Evolutionary conservation across 75 land plant species (phyloP), one percentile per base, ranked within the genome.

Genomic region (Selaginella moellendorffii): DNA sequence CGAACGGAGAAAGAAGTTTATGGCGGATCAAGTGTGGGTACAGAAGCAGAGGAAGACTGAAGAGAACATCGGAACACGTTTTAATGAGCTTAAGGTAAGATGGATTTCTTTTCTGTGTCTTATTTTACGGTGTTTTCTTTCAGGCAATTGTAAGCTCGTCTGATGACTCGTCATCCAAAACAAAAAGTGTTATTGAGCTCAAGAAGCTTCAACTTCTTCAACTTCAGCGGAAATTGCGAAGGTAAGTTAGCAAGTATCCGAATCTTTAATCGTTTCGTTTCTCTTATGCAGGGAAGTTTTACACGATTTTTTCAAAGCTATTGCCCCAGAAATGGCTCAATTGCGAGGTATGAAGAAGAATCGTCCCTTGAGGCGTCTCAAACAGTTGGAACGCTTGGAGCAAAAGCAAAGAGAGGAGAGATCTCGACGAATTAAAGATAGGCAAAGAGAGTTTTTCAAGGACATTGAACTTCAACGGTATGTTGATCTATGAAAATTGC

Each of bases 171-270:
- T 81, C 91, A 42, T 79, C 84, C 12, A 86, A 81, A 72, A 95
- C 99, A 53, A 89, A 82, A 72, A 95, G 91, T 84, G 91, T 95
- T n/a, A 95, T 95, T 67, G 99, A 90, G 73, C 54, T 89, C 68
- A 95, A 95, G 78, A 95, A 95, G 71, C 83, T 95, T 61, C 91
- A 95, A 62, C 74, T 95, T 19, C 69, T 89, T 53, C 79, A 78
- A 23, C 81, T 95, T 24, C 99, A 95, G 63, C 78, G 88, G 24
- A 79, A 80, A 61, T 69, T 95, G 23, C 76, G 97, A 24, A 82
- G 88, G 99, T 85, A 65, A n/a, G 59, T 36, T 36, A 36, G 5
- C 14, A 5, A 36, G 10, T 36, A 36, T 36, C 46, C 14, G n/a
- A n/a, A n/a, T n/a, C n/a, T n/a, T n/a, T 62, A 2, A 26, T 17